Evolutionary conservation across 352 stramenopile species (phyloP).

Genomic region (Pythium aquatile): DNA sequence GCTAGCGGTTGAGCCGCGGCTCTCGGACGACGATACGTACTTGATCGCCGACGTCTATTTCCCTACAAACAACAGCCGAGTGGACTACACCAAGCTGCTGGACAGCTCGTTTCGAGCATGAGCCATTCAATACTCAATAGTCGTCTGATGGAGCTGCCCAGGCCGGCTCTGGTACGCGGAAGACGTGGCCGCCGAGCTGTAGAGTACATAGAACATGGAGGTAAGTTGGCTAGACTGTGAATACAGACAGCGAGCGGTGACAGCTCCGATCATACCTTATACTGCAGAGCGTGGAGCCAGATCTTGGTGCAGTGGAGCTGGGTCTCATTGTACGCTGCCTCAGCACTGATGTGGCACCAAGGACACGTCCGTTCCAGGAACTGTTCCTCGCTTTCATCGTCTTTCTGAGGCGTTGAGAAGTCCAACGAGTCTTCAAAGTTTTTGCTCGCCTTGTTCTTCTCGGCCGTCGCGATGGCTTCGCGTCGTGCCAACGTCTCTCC

Average conservation of each 20-base stretch:
- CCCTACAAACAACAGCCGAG: constrained; percentile 60
- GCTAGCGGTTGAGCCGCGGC: constrained; percentile 45
- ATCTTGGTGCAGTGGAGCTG: constrained; percentile 84
- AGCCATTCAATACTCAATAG: constrained; percentile 33
- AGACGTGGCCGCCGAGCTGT: constrained; percentile 70
- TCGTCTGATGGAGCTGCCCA: constrained; percentile 50
- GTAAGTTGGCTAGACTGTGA: constrained; percentile 15
- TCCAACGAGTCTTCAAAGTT: constrained; percentile 42
- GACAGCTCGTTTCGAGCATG: constrained; percentile 53
- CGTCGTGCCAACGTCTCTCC: constrained; percentile 54
- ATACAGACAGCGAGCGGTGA: too few species aligned
- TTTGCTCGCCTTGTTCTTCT: constrained; percentile 36
- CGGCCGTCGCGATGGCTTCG: constrained; percentile 47
- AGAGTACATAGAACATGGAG: constrained; percentile 8
- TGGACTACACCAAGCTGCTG: constrained; percentile 70
- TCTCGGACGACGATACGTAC: constrained; percentile 78
- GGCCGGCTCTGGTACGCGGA: constrained; percentile 50
- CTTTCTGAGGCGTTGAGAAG: constrained; percentile 49
- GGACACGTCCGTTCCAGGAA: constrained; percentile 81
- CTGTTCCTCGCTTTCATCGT: constrained; percentile 59
- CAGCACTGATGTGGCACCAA: constrained; percentile 64
- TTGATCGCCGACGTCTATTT: constrained; percentile 70
- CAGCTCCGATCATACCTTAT: constrained; percentile 55
- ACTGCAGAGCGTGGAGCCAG: constrained; percentile 85
- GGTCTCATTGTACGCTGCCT: constrained; percentile 79